Evolutionary conservation across 345 rosid species (phyloP), one percentile per base, ranked within the genome.

Genomic region (Rhodomyrtus tomentosa): DNA sequence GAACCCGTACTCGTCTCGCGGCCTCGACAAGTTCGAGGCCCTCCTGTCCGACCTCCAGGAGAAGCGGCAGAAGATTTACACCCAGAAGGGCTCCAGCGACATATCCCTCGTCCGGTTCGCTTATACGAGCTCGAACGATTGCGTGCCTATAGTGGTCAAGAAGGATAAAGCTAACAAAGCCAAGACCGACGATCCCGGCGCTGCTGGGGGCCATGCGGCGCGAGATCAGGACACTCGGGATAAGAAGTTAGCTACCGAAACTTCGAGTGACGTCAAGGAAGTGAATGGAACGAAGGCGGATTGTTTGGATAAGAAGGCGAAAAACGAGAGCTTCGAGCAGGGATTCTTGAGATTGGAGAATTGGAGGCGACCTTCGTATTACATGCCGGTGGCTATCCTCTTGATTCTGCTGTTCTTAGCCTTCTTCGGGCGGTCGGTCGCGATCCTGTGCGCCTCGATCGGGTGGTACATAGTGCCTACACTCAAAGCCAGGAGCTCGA

Each of bases 391-490:
- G 45, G 90, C 88, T 29, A 25, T 91, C 45, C 40, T 93, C 13
- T 86, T 94, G 89, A 91, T 95, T 85, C 85, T 95, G 85, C 32
- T 94, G 50, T 92, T 93, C 18, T 82, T 95, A 86, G 88, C 84
- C 24, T 85, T 95, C 16, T 93, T 93, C 22, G 98, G 98, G 59
- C 84, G 96, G 88, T 89, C 96, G 42, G 89, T 89, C 18, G 92
- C 95, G 11, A 91, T 93, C 27, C 52, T 93, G 79, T 93, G 92
- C 45, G 89, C 92, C 62, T 95, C 95, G 80, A 81, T 94, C 6
- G 94, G 89, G 42, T 95, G 98, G 98, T 95, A 93, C 87, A 12
- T 92, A 16, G 88, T 93, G 29, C 96, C 98, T 38, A 68, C 88
- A 55, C 82, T 93, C 32, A 84, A 82, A 22, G 90, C 86, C 42